Evolutionary conservation across 2,329 filamentous ascomycete species (phyloP).

Genomic region (Eutypa lata): DNA sequence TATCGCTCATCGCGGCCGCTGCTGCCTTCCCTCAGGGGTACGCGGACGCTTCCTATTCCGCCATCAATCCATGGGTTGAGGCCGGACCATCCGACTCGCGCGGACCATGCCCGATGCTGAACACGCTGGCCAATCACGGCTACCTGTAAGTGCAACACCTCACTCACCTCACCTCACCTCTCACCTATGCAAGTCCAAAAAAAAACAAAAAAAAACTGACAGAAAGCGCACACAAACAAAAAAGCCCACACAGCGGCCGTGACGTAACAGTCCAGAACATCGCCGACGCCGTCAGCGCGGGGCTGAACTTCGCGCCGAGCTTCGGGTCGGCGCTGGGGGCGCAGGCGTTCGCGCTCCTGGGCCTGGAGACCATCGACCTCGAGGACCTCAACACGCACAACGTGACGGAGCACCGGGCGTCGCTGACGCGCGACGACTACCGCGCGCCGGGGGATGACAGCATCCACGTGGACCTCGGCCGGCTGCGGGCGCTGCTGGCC

Average conservation of each 20-base stretch:
- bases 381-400: conserved; percentile 9
- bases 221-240: not conserved
- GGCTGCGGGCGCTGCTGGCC: conserved; percentile 10
- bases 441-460: conserved; percentile 12
- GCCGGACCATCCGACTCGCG: conserved; percentile 12
- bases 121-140: conserved; percentile 20
- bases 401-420: conserved; percentile 14
- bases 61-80: too few species aligned
- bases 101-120: conserved; percentile 17
- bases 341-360: not conserved
- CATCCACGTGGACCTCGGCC: conserved; percentile 9
- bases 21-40: too few species aligned
- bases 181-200: too few species aligned
- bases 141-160: conserved; percentile 16
- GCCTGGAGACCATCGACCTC: not conserved
- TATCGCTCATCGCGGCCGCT: too few species aligned
- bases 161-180: not conserved
- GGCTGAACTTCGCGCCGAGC: not conserved
- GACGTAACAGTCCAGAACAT: not conserved
- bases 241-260: conserved; percentile 1
- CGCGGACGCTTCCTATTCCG: too few species aligned
- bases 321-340: not conserved
- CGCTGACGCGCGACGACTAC: conserved; percentile 14
- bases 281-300: not conserved
- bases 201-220: not conserved